These are phyloP conservation scores for Taiwanofungus camphoratus DNA, from an alignment of 1,284 basidiomycete species.

Conservation along the genomic window DNA sequence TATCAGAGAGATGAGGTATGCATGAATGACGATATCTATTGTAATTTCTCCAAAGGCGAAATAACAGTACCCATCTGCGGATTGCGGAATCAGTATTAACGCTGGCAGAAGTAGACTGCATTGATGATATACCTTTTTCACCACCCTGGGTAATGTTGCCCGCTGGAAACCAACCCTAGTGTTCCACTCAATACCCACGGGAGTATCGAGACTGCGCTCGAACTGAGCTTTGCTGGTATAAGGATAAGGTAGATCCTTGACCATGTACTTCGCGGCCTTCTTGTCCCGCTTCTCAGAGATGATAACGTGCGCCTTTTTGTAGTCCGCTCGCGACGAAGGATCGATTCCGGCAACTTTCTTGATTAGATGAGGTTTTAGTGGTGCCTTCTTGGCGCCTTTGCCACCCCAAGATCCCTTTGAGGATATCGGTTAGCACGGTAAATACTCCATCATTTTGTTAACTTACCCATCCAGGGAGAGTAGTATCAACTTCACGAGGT, in stretches of 20 bases:
- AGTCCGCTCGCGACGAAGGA: conserved; percentile 76
- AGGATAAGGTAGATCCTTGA: conserved; percentile 89
- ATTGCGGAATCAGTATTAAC: neutral
- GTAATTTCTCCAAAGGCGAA: conserved; percentile 25
- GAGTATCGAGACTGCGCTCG: conserved; percentile 75
- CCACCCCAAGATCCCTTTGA: conserved; percentile 89
- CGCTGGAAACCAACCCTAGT: conserved; percentile 85
- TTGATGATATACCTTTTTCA: conserved; percentile 70
- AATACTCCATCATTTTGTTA: neutral
- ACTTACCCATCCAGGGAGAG: conserved; percentile 91
- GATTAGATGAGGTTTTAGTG: conserved; percentile 61
- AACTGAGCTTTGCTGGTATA: conserved; percentile 88
- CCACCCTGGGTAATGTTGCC: conserved; percentile 76
- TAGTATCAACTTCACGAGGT: conserved; percentile 80
- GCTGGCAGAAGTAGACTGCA: too few species aligned
- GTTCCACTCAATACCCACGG: conserved; percentile 92
- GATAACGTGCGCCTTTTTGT: conserved; percentile 82
- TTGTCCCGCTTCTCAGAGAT: conserved; percentile 93
- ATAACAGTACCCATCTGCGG: conserved; percentile 26
- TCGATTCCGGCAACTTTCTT: conserved; percentile 82
- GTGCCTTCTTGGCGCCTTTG: conserved; percentile 53
- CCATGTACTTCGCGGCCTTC: conserved; percentile 84
- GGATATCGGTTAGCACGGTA: neutral
- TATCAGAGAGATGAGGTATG: neutral
- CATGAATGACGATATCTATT: conserved; percentile 2